Evolutionary conservation across 2,329 filamentous ascomycete genomes (phyloP).

Genomic region (Neofusicoccum laricinum): DNA sequence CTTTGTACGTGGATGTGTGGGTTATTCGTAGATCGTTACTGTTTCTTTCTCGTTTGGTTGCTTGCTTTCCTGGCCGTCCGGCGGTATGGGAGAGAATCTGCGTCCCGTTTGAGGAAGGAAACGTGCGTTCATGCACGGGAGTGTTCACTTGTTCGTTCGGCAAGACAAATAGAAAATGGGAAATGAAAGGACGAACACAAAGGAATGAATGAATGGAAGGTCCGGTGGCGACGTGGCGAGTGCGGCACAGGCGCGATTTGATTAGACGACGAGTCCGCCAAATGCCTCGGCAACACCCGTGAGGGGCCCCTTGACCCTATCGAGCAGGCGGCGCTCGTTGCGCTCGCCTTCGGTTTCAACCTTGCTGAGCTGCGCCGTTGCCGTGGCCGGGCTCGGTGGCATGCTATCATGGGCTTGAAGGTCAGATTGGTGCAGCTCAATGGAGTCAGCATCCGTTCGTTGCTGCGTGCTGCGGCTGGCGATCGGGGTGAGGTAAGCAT

Average conservation of each 20-base stretch:
- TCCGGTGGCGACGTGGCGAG: not conserved
- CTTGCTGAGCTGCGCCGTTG: constrained; percentile 9
- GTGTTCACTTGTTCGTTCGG: no score
- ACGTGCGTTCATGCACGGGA: no score
- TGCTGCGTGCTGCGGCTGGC: constrained; percentile 14
- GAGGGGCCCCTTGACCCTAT: constrained; percentile 13
- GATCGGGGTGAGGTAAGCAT: constrained; percentile 13
- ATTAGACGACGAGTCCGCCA: constrained; percentile 11
- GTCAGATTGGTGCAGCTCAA: constrained; percentile 2
- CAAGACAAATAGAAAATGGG: no score
- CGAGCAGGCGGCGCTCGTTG: constrained; percentile 4
- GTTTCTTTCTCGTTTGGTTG: not conserved
- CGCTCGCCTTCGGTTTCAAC: constrained; percentile 13
- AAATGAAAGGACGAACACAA: not conserved
- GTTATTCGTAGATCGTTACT: constrained; percentile 5
- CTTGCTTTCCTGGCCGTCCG: not conserved
- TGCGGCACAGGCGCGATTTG: not conserved
- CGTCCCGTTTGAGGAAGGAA: not conserved
- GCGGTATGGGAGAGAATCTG: not conserved
- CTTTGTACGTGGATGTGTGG: not conserved
- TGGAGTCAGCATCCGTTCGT: not conserved
- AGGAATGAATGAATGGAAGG: not conserved
- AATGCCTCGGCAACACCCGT: constrained; percentile 16
- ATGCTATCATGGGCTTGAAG: not conserved
- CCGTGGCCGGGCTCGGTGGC: not conserved